Percentiles rank a stretch among this genome's conserved stretches.
Conservation (phyloP, 192 early-diverging fungal species). For the Funneliformis geosporum region DNA sequence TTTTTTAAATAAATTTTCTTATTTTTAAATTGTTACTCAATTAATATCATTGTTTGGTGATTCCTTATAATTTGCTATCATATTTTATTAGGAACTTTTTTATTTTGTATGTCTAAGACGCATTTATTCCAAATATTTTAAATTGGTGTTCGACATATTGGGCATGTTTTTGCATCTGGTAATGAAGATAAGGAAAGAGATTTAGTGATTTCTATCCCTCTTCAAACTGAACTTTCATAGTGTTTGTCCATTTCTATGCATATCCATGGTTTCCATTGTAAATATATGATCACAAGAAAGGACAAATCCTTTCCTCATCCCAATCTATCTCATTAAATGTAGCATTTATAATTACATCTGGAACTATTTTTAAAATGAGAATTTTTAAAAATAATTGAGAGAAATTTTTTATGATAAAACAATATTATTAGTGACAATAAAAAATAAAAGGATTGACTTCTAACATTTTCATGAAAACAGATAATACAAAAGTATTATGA, state of each 20-base stretch:
- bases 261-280: constrained; percentile 56
- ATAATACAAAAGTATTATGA: constrained; percentile 36
- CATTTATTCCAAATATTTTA: constrained; percentile 2
- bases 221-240: constrained; percentile 33
- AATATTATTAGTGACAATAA: too few relatives aligned
- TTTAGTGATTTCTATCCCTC: not conserved
- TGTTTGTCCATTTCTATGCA: constrained; percentile 44
- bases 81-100: constrained; percentile 23
- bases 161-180: not conserved
- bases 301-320: constrained; percentile 48
- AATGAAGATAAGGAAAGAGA: not conserved
- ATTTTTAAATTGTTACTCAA: not conserved
- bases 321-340: constrained; percentile 35
- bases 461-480: constrained; percentile 34
- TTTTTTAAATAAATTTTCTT: not conserved
- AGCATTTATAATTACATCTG: too few relatives aligned
- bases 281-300: constrained; percentile 53
- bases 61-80: not conserved
- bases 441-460: constrained; percentile 1
- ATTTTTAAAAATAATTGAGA: too few relatives aligned
- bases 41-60: not conserved
- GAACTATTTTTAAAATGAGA: too few relatives aligned
- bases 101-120: constrained; percentile 14
- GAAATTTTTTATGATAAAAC: too few relatives aligned
- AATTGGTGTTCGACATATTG: not conserved